Base-by-base conservation (phyloP, 371 early-diverging fungal genomes). In the Lichtheimia hyalospora region DNA sequence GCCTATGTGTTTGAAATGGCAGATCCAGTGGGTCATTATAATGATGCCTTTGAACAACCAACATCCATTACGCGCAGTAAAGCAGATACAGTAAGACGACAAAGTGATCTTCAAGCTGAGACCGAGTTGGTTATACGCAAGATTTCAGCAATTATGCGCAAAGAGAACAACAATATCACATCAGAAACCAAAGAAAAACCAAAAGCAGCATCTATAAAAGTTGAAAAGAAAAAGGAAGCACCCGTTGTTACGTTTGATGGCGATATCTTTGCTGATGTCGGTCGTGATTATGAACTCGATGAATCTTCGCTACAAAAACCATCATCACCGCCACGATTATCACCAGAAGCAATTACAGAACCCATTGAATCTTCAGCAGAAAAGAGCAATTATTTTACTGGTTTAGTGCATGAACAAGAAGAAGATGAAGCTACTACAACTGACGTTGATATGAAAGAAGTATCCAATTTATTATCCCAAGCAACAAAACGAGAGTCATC, bases 231-330 rank as follows among this genome's bases (percentile, higher is more conserved):
- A 42, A 20, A 58, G 24, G 24, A 58, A 15, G 39, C 27, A 27
- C 10, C 57, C 8, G 54, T 71, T 2, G 71, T 61, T 24, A 66
- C 70, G 6, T 76, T 75, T 55, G 83, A 81, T 60, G 88, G 84
- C 4, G 94, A 93, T 73, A 96, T 96, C 18, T 96, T 96, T 84
- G 91, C 85, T 4, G 96, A 91, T 60, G 94, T 76, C 0, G 95
- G 94, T 3, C 69, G 87, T 0, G 92, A 93, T 50, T 96, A 96
- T 62, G 67, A 69, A 15, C 65, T 92, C 6, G 81, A 82, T 49
- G 77, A 76, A 34, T 67, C 62, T 8, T 44, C 58, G 14, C 4
- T 58, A 5, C 54, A 67, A 57, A n/a, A 60, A 46, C 6, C 46
- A 21, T 46, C 52, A 34, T 49, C 49, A 49, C 0, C 49, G 20